phyloP scores from a whole-genome alignment of 2,329 filamentous ascomycete species.

The Ceratocystis smalleyi region DNA sequence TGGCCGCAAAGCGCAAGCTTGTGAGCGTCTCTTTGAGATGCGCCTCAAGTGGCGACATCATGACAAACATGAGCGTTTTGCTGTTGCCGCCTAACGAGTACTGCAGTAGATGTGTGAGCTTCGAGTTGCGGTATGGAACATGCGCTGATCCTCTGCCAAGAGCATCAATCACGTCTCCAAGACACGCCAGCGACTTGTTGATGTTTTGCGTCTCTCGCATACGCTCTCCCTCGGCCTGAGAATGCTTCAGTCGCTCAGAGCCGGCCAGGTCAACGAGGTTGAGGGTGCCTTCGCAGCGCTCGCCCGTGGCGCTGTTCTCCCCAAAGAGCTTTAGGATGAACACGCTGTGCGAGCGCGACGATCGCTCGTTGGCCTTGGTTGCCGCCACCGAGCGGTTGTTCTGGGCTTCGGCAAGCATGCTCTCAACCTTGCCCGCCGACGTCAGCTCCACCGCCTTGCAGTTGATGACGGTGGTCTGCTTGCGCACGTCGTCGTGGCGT shows the following conservation, averaged over 20 bases:
- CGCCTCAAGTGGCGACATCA: conserved; percentile 82
- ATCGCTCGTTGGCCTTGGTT: conserved; percentile 93
- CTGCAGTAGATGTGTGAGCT: conserved; percentile 89
- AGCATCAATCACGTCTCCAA: conserved; percentile 88
- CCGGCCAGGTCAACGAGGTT: conserved; percentile 94
- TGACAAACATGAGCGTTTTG: conserved; percentile 98
- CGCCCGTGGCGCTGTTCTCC: conserved; percentile 59
- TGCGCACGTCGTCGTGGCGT: conserved; percentile 65
- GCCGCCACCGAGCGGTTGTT: conserved; percentile 84
- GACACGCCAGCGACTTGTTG: conserved; percentile 81
- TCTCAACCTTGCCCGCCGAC: conserved; percentile 63
- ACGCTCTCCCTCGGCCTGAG: conserved; percentile 68
- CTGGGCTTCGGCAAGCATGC: conserved; percentile 63
- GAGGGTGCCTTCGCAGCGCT: conserved; percentile 79
- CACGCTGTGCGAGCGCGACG: conserved; percentile 85
- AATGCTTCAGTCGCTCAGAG: conserved; percentile 78
- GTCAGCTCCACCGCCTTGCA: conserved; percentile 62
- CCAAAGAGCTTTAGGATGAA: conserved; percentile 73
- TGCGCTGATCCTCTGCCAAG: conserved; percentile 73
- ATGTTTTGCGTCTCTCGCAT: conserved; percentile 94
- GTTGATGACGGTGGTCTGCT: conserved; percentile 69
- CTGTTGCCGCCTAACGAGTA: conserved; percentile 89
- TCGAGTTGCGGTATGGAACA: conserved; percentile 89
- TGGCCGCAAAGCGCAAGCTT: conserved; percentile 88
- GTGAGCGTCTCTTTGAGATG: conserved; percentile 88